A percentile compares a stretch with the other conserved stretches of the same genome.
phyloP scores from a whole-genome alignment of 129 eudicot genomes.

The Oenanthe sinensis region DNA sequence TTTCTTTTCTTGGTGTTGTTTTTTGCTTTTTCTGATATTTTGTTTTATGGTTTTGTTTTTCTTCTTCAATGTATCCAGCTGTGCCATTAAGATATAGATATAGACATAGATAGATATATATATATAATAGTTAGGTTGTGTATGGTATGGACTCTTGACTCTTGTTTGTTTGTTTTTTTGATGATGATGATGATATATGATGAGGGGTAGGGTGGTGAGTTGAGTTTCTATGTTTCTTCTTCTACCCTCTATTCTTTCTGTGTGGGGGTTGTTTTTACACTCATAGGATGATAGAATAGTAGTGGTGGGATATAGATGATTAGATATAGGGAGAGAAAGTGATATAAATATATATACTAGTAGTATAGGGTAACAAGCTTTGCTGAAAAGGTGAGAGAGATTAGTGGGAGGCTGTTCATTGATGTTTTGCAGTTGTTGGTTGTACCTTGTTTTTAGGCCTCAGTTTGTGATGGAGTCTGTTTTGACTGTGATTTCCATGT shows the following conservation, averaged over 20 bases:
- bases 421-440: slow-evolving; percentile 65
- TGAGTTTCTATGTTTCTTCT: slow-evolving; percentile 33
- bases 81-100: slow-evolving; percentile 47
- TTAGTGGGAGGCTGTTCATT: slow-evolving; percentile 22
- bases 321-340: slow-evolving; percentile 22
- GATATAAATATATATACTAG: not conserved
- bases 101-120: not conserved
- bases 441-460: slow-evolving; percentile 62
- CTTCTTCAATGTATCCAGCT: slow-evolving; percentile 33
- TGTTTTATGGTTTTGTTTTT: slow-evolving; percentile 28
- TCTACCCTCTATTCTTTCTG: slow-evolving; percentile 14
- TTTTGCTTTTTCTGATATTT: slow-evolving; percentile 7
- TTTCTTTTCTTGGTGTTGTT: slow-evolving; percentile 11
- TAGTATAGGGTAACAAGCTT: not conserved
- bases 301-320: slow-evolving; percentile 20
- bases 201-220: not conserved
- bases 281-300: not conserved
- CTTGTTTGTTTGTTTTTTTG: slow-evolving; percentile 27
- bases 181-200: slow-evolving; percentile 24
- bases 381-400: slow-evolving; percentile 15
- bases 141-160: slow-evolving; percentile 51
- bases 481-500: slow-evolving; percentile 18
- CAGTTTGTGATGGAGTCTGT: slow-evolving; percentile 11
- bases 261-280: slow-evolving; percentile 8
- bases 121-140: slow-evolving; percentile 16